Percentiles rank a stretch among this genome's conserved stretches.
Evolutionary conservation across 2,329 filamentous ascomycete genomes (phyloP).

Genomic region (Venturia aucupariae): DNA sequence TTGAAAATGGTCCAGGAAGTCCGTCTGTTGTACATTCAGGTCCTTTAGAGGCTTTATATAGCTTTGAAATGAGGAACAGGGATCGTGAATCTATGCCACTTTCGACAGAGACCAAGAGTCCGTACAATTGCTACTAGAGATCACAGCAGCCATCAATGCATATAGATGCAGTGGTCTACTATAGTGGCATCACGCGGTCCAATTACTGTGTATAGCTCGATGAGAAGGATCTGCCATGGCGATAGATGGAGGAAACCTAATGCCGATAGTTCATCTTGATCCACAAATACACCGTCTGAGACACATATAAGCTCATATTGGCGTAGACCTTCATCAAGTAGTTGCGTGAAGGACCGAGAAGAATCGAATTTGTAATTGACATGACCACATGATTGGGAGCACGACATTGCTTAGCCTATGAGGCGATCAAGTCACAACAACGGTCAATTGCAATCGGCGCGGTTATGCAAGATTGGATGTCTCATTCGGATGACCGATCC

Average conservation of each 20-base stretch:
- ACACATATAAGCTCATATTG: background rate
- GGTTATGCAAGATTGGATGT: background rate
- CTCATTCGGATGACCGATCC: background rate
- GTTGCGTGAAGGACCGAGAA: background rate
- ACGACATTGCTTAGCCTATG: slow-evolving; percentile 1
- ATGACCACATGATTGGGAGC: background rate
- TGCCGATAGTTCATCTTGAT: background rate
- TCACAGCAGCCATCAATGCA: background rate
- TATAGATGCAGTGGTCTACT: background rate
- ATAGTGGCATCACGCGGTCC: background rate
- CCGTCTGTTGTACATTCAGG: background rate
- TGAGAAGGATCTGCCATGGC: background rate
- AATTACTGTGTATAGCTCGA: background rate
- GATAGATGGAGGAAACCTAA: background rate
- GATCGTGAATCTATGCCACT: background rate
- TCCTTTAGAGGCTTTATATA: background rate
- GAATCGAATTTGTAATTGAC: background rate
- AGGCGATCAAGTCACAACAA: background rate
- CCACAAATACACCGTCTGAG: background rate
- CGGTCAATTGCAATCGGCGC: background rate
- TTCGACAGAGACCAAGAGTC: background rate
- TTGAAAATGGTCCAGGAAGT: background rate
- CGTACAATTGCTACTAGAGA: background rate
- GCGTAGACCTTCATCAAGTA: background rate
- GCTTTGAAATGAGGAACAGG: background rate